A percentile compares a stretch with the other conserved stretches of the same genome.
phyloP scores from a whole-genome alignment of 148 eudicot species.

The Rheum nobile region DNA sequence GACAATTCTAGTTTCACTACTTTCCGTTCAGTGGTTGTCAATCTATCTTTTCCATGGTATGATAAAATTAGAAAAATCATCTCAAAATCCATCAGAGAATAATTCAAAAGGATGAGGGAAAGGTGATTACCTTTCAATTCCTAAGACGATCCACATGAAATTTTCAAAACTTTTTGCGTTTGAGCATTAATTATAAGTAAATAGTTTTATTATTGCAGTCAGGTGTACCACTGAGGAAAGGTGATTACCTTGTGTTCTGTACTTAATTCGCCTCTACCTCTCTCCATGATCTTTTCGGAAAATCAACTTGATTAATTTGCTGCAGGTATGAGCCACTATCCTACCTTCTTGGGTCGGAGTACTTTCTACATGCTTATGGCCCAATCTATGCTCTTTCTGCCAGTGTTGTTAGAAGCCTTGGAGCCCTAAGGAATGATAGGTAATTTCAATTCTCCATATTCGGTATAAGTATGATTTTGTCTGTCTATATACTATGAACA shows the following conservation, averaged over 20 bases:
- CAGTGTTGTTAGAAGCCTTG: slow-evolving; percentile 83
- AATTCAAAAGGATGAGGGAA: neutral
- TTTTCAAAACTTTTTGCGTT: neutral
- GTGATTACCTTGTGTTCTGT: neutral
- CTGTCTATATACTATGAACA: neutral
- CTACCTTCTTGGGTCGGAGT: slow-evolving; percentile 77
- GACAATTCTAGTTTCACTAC: neutral
- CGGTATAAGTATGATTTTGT: neutral
- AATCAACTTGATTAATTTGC: slow-evolving; percentile 1
- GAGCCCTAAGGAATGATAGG: slow-evolving; percentile 82
- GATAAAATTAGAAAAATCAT: neutral
- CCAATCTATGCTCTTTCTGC: slow-evolving; percentile 91
- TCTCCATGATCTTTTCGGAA: neutral
- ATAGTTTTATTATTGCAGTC: neutral
- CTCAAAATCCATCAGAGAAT: neutral
- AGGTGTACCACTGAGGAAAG: neutral
- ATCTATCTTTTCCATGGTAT: neutral
- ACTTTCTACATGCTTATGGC: slow-evolving; percentile 96
- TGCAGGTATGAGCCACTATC: slow-evolving; percentile 92
- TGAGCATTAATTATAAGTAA: neutral
- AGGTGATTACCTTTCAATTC: neutral
- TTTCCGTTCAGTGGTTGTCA: neutral
- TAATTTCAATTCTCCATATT: slow-evolving; percentile 9
- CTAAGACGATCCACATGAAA: neutral
- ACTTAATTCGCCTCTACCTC: neutral